Base-by-base conservation (phyloP, 352 stramenopile genomes). In the Phytophthora rubi region DNA sequence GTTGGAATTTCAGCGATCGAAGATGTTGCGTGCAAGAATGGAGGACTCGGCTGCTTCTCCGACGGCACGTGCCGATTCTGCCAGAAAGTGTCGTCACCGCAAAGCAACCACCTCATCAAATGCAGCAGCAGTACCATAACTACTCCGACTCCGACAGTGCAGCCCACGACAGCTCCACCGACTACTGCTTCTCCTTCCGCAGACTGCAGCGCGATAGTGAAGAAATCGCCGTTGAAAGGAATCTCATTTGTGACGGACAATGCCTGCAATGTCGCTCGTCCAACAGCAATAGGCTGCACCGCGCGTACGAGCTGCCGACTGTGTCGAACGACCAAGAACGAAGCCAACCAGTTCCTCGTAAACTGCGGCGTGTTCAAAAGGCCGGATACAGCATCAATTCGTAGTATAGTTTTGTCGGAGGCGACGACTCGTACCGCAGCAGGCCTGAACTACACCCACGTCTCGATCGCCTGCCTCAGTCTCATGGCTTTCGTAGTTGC, bases 301-400 rank as follows among this genome's bases (percentile, higher is more conserved):
- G 59, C 64, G 15, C 48, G 65, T 5, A 81, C 81, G 18, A 65
- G 26, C 13, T 91, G 83, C 54, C 76, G 73, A 58, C 58, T 91
- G 3, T 91, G 83, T 59, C 74, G 76, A 53, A 62, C 61, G 0
- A n/a, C 4, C 26, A 91, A 89, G 76, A 89, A 76, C 56, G 69
- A 85, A 56, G 35, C 26, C 35, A 91, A 88, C 53, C 70, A 82
- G 65, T 80, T 72, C 53, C 61, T 91, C 26, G 37, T 45, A 2
- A 70, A 57, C 28, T 75, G 65, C 5, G 26, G 23, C 26, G 58
- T 53, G 6, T 52, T 71, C 39, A 30, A 66, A 56, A 45, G 56
- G 8, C 3, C 10, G 42, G n/a, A 26, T 4, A 15, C 53, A 21
- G 32, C 33, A 54, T 47, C 33, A 2, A 15, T n/a, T 52, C 58